Evolutionary conservation across 2,329 filamentous ascomycete species (phyloP).

Genomic region (Truncatella angustata): DNA sequence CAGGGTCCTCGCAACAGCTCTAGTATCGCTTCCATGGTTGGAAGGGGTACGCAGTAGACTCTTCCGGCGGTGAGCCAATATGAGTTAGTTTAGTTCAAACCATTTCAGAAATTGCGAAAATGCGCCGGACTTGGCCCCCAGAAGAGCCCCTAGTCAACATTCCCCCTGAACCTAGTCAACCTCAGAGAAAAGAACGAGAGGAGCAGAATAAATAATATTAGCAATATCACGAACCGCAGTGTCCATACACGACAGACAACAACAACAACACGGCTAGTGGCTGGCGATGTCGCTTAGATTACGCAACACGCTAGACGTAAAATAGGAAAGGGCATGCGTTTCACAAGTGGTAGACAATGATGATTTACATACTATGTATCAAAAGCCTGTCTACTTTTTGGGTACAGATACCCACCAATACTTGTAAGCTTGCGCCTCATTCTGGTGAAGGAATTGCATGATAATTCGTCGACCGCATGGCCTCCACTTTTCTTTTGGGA

Average conservation of each 20-base stretch:
- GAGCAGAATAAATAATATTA: neutral
- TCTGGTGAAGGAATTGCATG: constrained; percentile 1
- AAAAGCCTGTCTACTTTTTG: neutral
- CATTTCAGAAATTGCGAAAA: neutral
- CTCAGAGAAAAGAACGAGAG: constrained; percentile 2
- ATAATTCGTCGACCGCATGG: constrained; percentile 3
- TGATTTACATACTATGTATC: neutral
- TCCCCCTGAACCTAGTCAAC: neutral
- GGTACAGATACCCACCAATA: neutral
- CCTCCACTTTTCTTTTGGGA: constrained; percentile 3
- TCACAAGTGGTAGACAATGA: neutral
- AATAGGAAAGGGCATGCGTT: constrained; percentile 7
- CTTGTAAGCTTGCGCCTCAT: neutral
- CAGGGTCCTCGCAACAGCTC: too few species aligned
- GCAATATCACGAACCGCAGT: neutral
- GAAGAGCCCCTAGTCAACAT: neutral
- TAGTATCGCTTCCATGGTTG: too few species aligned
- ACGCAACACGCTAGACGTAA: constrained; percentile 5
- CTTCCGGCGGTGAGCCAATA: neutral
- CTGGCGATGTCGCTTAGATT: neutral
- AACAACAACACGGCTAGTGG: neutral
- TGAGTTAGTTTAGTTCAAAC: neutral
- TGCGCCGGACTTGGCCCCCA: neutral
- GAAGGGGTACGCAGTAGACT: too few species aligned
- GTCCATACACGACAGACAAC: neutral